These are phyloP conservation scores for Tylopilus vinaceipallidus DNA, from an alignment of 768 basidiomycete genomes.

Conservation along the genomic window DNA sequence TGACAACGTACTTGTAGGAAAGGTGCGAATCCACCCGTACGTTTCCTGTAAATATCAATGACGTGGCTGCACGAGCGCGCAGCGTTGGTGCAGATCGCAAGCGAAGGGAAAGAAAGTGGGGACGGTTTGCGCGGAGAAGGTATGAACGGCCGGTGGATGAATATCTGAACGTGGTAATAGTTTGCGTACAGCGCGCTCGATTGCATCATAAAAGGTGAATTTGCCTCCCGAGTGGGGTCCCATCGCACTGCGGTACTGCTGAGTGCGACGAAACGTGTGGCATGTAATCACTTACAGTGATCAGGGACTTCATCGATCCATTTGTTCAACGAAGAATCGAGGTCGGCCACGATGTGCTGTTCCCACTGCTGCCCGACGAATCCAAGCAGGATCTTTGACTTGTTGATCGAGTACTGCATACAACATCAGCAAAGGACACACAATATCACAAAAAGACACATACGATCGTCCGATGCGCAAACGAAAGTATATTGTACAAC, in stretches of 20 bases:
- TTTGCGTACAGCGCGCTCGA: conserved; percentile 49
- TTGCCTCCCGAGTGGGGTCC: conserved; percentile 41
- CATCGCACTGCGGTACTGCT: conserved; percentile 36
- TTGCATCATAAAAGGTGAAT: conserved; percentile 43
- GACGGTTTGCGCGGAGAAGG: conserved; percentile 56
- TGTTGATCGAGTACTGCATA: conserved; percentile 68
- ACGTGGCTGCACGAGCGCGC: conserved; percentile 75
- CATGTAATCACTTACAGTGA: conserved; percentile 26
- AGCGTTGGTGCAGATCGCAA: conserved; percentile 86
- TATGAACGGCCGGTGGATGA: conserved; percentile 79
- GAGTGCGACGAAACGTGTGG: background rate
- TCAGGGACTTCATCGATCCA: conserved; percentile 72
- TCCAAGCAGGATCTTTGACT: conserved; percentile 51
- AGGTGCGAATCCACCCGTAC: conserved; percentile 26
- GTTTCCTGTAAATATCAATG: conserved; percentile 52
- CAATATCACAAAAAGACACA: conserved; percentile 11
- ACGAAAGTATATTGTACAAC: conserved; percentile 61
- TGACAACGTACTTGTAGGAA: conserved; percentile 30
- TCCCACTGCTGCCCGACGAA: conserved; percentile 56
- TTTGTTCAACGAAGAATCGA: conserved; percentile 75
- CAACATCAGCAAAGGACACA: background rate
- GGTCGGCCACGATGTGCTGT: conserved; percentile 62
- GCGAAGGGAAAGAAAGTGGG: conserved; percentile 51
- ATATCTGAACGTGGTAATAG: conserved; percentile 62
- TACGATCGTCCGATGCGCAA: conserved; percentile 60